A percentile compares a stretch with the other conserved stretches of the same genome.
phyloP scores from a whole-genome alignment of 2,329 filamentous ascomycete species.

The Capronia americana region DNA sequence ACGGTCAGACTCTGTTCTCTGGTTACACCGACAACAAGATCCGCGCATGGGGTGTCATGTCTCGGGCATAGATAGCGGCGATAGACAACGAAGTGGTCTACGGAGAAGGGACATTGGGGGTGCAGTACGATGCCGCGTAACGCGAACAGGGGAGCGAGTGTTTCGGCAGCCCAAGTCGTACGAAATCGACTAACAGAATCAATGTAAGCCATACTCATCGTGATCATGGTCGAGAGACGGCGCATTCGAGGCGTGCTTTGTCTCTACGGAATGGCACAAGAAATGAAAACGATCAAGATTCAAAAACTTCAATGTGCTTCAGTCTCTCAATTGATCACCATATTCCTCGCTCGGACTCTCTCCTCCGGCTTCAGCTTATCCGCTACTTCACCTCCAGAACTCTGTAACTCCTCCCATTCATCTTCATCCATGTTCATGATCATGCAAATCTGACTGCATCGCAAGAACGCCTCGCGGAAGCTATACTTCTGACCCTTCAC shows the following conservation, averaged over 20 bases:
- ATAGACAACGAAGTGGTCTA: neutral
- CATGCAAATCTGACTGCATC: constrained; percentile 80
- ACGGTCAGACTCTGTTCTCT: constrained; percentile 98
- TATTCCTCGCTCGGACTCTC: constrained; percentile 71
- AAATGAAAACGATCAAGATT: constrained; percentile 32
- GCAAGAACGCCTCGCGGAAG: constrained; percentile 76
- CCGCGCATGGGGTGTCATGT: constrained; percentile 97
- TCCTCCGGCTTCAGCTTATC: constrained; percentile 76
- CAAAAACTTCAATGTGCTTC: constrained; percentile 17
- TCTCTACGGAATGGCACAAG: constrained; percentile 5
- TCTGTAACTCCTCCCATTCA: constrained; percentile 80
- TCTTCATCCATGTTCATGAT: constrained; percentile 95
- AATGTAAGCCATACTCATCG: constrained; percentile 31
- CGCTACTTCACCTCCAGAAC: constrained; percentile 58
- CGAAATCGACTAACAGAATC: constrained; percentile 12
- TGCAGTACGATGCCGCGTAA: neutral
- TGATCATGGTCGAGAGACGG: constrained; percentile 30
- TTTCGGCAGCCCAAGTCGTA: neutral
- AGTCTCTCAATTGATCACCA: constrained; percentile 55
- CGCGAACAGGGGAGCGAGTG: neutral
- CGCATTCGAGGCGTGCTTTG: constrained; percentile 30
- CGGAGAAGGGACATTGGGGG: neutral
- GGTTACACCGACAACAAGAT: constrained; percentile 99
- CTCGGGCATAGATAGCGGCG: constrained; percentile 69
- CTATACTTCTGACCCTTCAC: constrained; percentile 71